A percentile compares a stretch with the other conserved stretches of the same genome.
Evolutionary conservation across 2,329 filamentous ascomycete species (phyloP).

Genomic region (Plenodomus tracheiphilus): DNA sequence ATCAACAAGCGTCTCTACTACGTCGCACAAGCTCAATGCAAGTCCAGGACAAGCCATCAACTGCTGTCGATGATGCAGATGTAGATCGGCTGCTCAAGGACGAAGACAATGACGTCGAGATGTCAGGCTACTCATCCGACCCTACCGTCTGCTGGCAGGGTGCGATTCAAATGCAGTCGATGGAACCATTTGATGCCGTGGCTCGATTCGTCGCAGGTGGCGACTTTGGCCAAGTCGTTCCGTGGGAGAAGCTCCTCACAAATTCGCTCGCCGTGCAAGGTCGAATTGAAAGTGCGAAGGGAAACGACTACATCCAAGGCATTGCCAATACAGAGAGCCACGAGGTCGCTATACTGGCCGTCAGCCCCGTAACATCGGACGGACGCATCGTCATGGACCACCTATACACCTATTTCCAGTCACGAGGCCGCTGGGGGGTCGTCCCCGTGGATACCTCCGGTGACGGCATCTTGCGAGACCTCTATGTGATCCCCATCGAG

Average conservation of each 20-base stretch:
- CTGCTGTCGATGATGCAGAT: conserved; percentile 77
- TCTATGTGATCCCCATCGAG: conserved; percentile 86
- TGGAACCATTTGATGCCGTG: conserved; percentile 74
- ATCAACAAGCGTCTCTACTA: conserved; percentile 51
- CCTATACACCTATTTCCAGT: conserved; percentile 85
- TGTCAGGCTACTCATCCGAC: conserved; percentile 72
- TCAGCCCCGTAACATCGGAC: conserved; percentile 65
- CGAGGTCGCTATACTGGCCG: conserved; percentile 79
- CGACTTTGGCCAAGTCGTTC: conserved; percentile 67
- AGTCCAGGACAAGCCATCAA: conserved; percentile 46
- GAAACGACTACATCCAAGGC: conserved; percentile 88
- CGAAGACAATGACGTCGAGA: conserved; percentile 76
- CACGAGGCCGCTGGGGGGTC: conserved; percentile 83
- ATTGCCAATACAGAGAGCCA: conserved; percentile 80
- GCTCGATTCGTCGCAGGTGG: conserved; percentile 85
- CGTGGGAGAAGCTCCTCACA: conserved; percentile 78
- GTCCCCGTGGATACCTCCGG: conserved; percentile 56
- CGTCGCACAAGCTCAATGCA: conserved; percentile 57
- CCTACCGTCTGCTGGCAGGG: conserved; percentile 64
- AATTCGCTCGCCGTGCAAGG: conserved; percentile 71
- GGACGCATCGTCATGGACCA: conserved; percentile 67
- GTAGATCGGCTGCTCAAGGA: conserved; percentile 87
- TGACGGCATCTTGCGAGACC: conserved; percentile 81
- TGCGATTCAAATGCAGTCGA: conserved; percentile 65
- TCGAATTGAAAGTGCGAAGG: conserved; percentile 78